Base-by-base conservation (phyloP, 345 rosid species). In the Firmiana major region DNA sequence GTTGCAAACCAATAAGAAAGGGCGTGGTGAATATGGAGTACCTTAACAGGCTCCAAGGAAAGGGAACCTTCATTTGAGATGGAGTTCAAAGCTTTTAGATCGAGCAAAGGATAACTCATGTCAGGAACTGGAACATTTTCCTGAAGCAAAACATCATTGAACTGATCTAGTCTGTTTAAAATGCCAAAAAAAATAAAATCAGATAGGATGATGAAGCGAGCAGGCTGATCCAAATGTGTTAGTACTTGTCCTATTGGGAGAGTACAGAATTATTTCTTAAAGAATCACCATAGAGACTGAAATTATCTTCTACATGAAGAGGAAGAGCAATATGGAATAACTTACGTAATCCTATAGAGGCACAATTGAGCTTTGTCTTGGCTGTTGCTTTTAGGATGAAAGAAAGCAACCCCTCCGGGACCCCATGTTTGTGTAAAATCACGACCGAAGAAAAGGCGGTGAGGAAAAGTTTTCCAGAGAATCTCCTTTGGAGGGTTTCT, bases 321-420 rank as follows among this genome's bases (percentile, higher is more conserved):
- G 58, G 40, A 46, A 19, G 75, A 10, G 6, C 45, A 60, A 67
- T n/a, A 42, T 45, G 38, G 71, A 73, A 58, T 49, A 64, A 79
- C 91, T 36, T 81, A 93, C 97, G 98, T 95, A 69, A 95, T 93
- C 82, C 86, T 90, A 78, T 95, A 90, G 65, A 92, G 77, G 83
- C 93, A 87, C 88, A 90, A 21, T 84, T 87, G 77, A 66, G 90
- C 75, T 83, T 80, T 84, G 28, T 90, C 85, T 77, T 75, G 79
- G 78, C 9, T 51, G 78, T 75, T 83, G 78, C 86, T 45, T 83
- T 79, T 75, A 15, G 98, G 99, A 59, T 89, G 85, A 77, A 85
- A 81, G 78, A 95, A 95, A 86, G 99, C 98, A 85, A 77, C 93
- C 58, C 98, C 97, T 81, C 99, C 99, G 28, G 79, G 81, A 75